Conservation (phyloP, 306 rosid genomes). For the Pyrus pyrifolia region DNA sequence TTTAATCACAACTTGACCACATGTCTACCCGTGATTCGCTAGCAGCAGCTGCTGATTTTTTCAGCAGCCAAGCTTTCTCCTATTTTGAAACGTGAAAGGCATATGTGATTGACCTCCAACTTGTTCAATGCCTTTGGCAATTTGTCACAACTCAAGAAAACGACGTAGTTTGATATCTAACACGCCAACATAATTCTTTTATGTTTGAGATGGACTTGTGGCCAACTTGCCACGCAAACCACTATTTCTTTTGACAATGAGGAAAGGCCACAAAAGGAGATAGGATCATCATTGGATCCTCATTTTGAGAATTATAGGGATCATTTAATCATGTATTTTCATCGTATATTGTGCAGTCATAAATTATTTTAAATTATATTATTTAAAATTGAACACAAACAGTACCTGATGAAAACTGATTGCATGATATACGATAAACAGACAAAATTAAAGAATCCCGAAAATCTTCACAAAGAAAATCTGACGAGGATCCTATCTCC, state of each 20-base stretch:
- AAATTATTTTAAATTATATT: no score
- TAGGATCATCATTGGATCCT: no score
- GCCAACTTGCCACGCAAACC: not conserved
- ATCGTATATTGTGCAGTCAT: accelerated
- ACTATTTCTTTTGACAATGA: not conserved
- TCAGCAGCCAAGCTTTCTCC: no score
- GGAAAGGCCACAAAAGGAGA: not conserved
- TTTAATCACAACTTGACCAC: no score
- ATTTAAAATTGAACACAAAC: no score
- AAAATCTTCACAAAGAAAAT: no score
- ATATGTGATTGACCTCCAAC: not conserved
- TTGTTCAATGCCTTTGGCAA: not conserved
- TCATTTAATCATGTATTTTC: no score
- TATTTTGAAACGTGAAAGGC: not conserved
- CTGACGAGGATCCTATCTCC: not conserved
- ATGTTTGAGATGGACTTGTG: not conserved
- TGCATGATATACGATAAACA: no score
- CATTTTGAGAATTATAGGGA: accelerated
- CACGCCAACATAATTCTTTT: not conserved
- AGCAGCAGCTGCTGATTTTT: no score
- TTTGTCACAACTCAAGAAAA: not conserved
- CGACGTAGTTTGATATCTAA: not conserved
- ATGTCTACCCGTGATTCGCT: no score
- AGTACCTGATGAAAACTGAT: no score
- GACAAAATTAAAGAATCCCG: no score